Conservation (phyloP, 306 rosid species). For the Chamaecrista fasciculata region DNA sequence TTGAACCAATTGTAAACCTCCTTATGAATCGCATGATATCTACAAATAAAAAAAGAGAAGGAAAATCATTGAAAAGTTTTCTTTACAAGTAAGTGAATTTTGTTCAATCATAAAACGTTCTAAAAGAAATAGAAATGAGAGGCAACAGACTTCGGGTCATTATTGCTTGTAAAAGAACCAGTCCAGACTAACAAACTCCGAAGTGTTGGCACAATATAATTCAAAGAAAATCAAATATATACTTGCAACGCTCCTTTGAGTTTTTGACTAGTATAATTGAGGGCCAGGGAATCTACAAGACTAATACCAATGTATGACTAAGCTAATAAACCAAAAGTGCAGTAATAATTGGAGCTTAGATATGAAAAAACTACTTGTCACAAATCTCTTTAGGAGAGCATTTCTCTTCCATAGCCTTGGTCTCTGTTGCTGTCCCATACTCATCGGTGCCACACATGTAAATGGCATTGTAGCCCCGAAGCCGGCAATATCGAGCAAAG, state of each 20-base stretch:
- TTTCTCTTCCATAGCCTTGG: conserved; percentile 93
- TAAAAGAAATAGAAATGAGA: background rate
- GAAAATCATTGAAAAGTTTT: background rate
- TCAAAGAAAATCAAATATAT: background rate
- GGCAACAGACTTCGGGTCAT: background rate
- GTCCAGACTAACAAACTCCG: background rate
- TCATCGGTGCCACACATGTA: conserved; percentile 94
- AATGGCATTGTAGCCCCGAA: conserved; percentile 73
- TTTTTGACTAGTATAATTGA: background rate
- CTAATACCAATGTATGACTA: background rate
- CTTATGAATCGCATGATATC: conserved; percentile 81
- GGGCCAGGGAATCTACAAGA: background rate
- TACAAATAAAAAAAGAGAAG: conserved; percentile 25
- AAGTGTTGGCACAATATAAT: background rate
- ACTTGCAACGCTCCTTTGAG: background rate
- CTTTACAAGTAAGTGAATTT: background rate
- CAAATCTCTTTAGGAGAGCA: conserved; percentile 88
- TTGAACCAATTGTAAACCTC: conserved; percentile 85
- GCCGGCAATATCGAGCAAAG: conserved; percentile 85
- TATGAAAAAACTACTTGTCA: conserved; percentile 62
- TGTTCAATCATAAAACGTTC: background rate
- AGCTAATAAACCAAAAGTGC: background rate
- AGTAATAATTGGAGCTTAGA: background rate
- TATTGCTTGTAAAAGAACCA: background rate
- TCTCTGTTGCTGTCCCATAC: conserved; percentile 94